These are phyloP conservation scores for Fusarium torreyae DNA, from an alignment of 2,329 filamentous ascomycete species.

Conservation along the genomic window DNA sequence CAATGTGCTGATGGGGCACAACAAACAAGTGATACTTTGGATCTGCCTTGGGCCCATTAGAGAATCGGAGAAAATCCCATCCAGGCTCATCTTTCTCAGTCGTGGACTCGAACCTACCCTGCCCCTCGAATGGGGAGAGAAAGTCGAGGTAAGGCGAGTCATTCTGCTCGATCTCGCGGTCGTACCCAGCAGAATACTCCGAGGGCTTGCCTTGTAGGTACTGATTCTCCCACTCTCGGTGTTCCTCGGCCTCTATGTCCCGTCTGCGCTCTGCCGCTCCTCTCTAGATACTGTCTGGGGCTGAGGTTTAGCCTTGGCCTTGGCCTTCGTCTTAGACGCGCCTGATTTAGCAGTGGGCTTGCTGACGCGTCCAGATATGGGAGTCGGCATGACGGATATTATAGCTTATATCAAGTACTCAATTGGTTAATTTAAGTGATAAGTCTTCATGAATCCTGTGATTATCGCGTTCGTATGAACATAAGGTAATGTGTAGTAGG, in stretches of 20 bases:
- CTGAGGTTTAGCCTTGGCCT: background rate
- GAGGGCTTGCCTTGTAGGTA: slow-evolving; percentile 13
- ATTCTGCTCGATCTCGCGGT: background rate
- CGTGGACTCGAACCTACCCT: slow-evolving; percentile 2
- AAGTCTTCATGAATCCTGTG: too few species aligned
- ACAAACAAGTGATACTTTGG: background rate
- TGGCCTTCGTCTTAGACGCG: background rate
- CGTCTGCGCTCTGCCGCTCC: background rate
- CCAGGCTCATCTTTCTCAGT: slow-evolving; percentile 7
- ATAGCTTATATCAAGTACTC: too few species aligned
- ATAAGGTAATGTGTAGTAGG: too few species aligned
- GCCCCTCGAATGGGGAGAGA: slow-evolving; percentile 3
- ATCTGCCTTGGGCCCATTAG: background rate
- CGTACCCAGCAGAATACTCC: background rate
- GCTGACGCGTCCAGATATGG: slow-evolving; percentile 6
- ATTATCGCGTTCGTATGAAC: too few species aligned
- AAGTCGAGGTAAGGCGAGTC: slow-evolving; percentile 2
- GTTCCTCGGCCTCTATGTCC: background rate
- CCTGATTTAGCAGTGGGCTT: background rate
- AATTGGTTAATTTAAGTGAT: too few species aligned
- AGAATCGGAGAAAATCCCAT: slow-evolving; percentile 1
- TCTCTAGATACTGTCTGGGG: too few species aligned
- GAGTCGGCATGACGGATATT: slow-evolving; percentile 1
- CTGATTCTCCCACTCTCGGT: slow-evolving; percentile 2
- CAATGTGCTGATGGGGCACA: slow-evolving; percentile 3